phyloP scores from a whole-genome alignment of 495 filamentous ascomycete species.

The Penicillium dipodomyicola region DNA sequence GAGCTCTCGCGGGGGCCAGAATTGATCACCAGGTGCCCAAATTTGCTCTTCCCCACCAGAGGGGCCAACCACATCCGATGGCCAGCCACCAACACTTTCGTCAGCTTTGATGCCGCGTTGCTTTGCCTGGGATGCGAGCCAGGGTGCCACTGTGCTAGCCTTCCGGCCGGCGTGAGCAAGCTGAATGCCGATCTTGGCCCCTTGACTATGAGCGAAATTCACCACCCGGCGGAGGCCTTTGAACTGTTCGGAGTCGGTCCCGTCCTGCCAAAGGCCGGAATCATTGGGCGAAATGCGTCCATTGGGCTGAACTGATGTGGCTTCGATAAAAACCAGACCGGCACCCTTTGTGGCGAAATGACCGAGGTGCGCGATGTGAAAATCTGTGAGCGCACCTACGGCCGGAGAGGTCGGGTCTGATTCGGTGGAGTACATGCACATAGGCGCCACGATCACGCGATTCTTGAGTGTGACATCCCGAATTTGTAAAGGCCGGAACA shows the following conservation, averaged over 20 bases:
- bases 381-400: slow-evolving; percentile 67
- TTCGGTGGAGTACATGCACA: slow-evolving; percentile 67
- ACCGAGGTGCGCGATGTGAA: slow-evolving; percentile 64
- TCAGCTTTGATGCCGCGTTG: slow-evolving; percentile 43
- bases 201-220: slow-evolving; percentile 60
- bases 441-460: slow-evolving; percentile 56
- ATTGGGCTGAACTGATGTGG: slow-evolving; percentile 62
- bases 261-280: slow-evolving; percentile 65
- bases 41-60: slow-evolving; percentile 49
- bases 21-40: slow-evolving; percentile 40
- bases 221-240: slow-evolving; percentile 58
- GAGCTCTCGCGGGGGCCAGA: slow-evolving; percentile 39
- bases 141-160: slow-evolving; percentile 61
- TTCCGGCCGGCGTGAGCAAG: slow-evolving; percentile 75
- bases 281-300: slow-evolving; percentile 72
- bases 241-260: slow-evolving; percentile 53
- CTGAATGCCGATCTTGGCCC: slow-evolving; percentile 68
- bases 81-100: slow-evolving; percentile 64
- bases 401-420: slow-evolving; percentile 31
- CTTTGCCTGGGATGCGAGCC: slow-evolving; percentile 42
- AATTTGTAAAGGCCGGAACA: slow-evolving; percentile 65
- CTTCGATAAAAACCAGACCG: slow-evolving; percentile 66
- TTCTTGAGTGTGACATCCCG: slow-evolving; percentile 70
- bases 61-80: slow-evolving; percentile 61
- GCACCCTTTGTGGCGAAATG: slow-evolving; percentile 62